Evolutionary conservation across 768 basidiomycete genomes (phyloP), one percentile per base, ranked within the genome.

Genomic region (Mycena latifolia): DNA sequence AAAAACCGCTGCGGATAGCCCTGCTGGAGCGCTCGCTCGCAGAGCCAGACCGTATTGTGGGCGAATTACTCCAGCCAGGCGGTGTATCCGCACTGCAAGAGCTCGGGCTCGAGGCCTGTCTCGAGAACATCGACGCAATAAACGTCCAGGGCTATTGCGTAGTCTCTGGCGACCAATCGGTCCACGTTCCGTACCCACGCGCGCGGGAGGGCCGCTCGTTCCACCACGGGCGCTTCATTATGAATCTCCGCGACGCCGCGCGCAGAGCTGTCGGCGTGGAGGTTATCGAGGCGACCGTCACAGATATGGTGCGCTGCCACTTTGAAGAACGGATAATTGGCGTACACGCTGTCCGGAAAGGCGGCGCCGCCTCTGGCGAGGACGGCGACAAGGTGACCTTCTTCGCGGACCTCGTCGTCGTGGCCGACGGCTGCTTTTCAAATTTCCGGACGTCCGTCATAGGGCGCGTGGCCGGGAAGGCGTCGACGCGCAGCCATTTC

Each of bases 1-100:
- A 77, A 24, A 81, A 80, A 59, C 91, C 91, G 10, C 85, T 95
- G 22, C 86, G 89, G n/a, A 90, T 98, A 71, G 91, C 91, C n/a
- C 80, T 98, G 0, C 82, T 99, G 62, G 97, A 99, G 78, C 89
- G 96, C 22, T 96, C 96, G 17, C 85, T 99, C 4, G 84, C 91
- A 1, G 92, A 95, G 75, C 98, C 97, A 0, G 95, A 98, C 83
- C 87, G 96, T n/a, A 99, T 99, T 70, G 97, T 99, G 27, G 97
- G 97, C 28, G 97, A 99, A 77, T 87, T 99, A 0, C 82, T 99
- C 18, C 97, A 99, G 73, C 97, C 97, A 2, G 96, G 92, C 2
- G 98, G 97, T 0, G 89, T 95, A 22, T 80, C 83, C 17, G 89
- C 94, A 1, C 79, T 99, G 46, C 78, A 86, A 59, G 78, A 86